Conservation (phyloP, 169 alveolate species). For the Eimeria tenella region DNA sequence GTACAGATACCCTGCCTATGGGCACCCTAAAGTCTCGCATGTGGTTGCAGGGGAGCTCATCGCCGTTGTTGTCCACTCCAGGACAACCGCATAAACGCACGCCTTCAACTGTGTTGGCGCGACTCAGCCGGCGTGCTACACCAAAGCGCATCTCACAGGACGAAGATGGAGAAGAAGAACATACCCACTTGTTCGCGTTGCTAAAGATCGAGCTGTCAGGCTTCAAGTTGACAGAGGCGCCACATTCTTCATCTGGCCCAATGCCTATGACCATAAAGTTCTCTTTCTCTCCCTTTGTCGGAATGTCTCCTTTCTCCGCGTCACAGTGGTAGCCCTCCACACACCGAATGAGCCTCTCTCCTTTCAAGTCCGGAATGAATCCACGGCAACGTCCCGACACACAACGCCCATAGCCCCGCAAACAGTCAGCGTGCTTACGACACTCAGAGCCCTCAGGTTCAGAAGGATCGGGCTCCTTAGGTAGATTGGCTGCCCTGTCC, state of each 20-base stretch:
- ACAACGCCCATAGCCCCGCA: slow-evolving; percentile 72
- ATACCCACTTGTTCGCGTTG: slow-evolving; percentile 76
- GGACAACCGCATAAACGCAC: slow-evolving; percentile 82
- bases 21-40: slow-evolving; percentile 74
- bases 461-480: neutral
- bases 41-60: slow-evolving; percentile 65
- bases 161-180: slow-evolving; percentile 37
- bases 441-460: slow-evolving; percentile 43
- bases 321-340: slow-evolving; percentile 80
- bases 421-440: slow-evolving; percentile 65
- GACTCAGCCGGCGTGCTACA: slow-evolving; percentile 70
- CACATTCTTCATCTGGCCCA: slow-evolving; percentile 73
- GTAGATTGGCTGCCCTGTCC: slow-evolving; percentile 62
- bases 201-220: slow-evolving; percentile 67
- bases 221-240: slow-evolving; percentile 58
- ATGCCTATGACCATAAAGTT: slow-evolving; percentile 65
- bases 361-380: slow-evolving; percentile 72
- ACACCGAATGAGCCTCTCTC: slow-evolving; percentile 70
- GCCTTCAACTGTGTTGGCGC: slow-evolving; percentile 73
- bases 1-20: slow-evolving; percentile 76
- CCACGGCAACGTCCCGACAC: slow-evolving; percentile 64
- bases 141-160: slow-evolving; percentile 75
- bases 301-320: slow-evolving; percentile 51
- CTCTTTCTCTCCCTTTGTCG: slow-evolving; percentile 37
- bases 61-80: slow-evolving; percentile 41